Evolutionary conservation across 2,329 filamentous ascomycete genomes (phyloP).

Genomic region (Exophiala sideris): DNA sequence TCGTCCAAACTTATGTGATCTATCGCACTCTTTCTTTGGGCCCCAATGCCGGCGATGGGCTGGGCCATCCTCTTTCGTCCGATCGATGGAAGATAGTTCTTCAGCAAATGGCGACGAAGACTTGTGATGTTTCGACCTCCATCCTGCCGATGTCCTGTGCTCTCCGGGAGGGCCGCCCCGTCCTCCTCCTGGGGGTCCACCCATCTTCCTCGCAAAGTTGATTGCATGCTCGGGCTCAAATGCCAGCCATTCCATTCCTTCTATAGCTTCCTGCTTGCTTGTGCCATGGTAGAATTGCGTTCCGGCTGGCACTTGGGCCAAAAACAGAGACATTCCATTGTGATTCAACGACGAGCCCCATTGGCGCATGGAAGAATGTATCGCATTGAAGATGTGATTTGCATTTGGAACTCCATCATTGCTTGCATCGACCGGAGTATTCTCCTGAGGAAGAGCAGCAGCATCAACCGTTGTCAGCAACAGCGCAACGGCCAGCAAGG

Average conservation of each 20-base stretch:
- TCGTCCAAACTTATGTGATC: no score
- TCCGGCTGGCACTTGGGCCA: slow-evolving; percentile 61
- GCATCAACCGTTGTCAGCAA: background rate
- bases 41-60: no score
- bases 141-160: background rate
- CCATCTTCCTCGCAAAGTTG: slow-evolving; percentile 51
- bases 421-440: background rate
- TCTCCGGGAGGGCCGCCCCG: background rate
- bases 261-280: slow-evolving; percentile 43
- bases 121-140: no score
- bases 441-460: background rate
- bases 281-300: slow-evolving; percentile 68
- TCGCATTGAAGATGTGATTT: slow-evolving; percentile 67
- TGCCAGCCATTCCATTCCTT: slow-evolving; percentile 50
- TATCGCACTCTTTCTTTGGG: no score
- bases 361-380: slow-evolving; percentile 69
- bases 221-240: slow-evolving; percentile 74
- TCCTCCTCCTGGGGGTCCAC: background rate
- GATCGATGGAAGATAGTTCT: no score
- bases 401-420: slow-evolving; percentile 45
- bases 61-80: no score
- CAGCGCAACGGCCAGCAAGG: background rate
- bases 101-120: no score
- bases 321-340: slow-evolving; percentile 71
- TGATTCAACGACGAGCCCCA: slow-evolving; percentile 71